Conservation (phyloP, 225 moss, liverwort and hornwort genomes). For the Marchantia polymorpha region DNA sequence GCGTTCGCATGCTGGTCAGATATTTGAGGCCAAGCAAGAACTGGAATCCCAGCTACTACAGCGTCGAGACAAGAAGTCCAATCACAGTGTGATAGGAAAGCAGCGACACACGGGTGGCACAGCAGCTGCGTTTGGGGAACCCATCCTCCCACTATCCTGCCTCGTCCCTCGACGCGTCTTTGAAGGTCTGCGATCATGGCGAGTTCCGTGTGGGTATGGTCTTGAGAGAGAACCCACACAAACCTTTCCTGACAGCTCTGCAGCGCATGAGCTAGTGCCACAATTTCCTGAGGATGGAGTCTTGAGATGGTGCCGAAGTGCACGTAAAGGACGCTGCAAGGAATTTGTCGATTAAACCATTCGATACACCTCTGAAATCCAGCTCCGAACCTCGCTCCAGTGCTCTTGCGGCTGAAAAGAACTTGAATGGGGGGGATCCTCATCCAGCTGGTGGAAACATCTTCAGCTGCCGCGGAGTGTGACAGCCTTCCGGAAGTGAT, state of each 20-base stretch:
- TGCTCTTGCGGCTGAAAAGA: too few species aligned
- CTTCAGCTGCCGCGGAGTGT: too few species aligned
- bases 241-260: slow-evolving; percentile 23
- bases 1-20: slow-evolving; percentile 8
- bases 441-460: too few species aligned
- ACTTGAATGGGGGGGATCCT: too few species aligned
- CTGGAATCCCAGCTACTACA: slow-evolving; percentile 22
- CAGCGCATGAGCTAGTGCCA: slow-evolving; percentile 26
- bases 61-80: slow-evolving; percentile 39
- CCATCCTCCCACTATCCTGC: background rate
- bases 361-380: background rate
- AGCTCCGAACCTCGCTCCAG: too few species aligned
- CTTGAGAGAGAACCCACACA: slow-evolving; percentile 23
- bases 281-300: background rate
- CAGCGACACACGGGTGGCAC: slow-evolving; percentile 24
- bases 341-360: slow-evolving; percentile 28
- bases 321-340: slow-evolving; percentile 27
- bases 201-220: background rate
- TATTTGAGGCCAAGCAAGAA: slow-evolving; percentile 29
- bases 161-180: background rate
- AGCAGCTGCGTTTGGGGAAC: slow-evolving; percentile 28
- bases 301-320: slow-evolving; percentile 23
- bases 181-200: background rate
- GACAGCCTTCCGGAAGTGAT: too few species aligned
- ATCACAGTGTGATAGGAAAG: slow-evolving; percentile 37